Evolutionary conservation across 2,329 filamentous ascomycete genomes (phyloP), one percentile per base, ranked within the genome.

Genomic region (Trematosphaeria pertusa): DNA sequence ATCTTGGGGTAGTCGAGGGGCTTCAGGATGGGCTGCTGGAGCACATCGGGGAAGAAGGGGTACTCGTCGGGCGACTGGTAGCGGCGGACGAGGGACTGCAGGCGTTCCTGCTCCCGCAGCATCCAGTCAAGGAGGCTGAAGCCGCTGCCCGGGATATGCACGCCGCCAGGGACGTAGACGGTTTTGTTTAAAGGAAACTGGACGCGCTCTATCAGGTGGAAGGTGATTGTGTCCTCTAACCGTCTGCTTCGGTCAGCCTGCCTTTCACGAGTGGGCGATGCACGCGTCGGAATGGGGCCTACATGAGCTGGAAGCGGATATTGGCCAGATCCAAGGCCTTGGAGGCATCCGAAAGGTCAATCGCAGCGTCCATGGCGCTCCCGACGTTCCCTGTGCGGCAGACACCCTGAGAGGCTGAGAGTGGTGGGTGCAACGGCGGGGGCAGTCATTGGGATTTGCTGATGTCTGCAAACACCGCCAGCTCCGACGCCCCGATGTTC

Each of bases 51-150:
- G 77, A 97, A 99, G 84, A 97, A 99, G 17, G 94, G 90, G 73
- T 96, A 93, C 76, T 99, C 94, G 79, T 99, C 94, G 30, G 94
- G 94, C 0, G 91, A 91, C 72, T 99, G 87, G 79, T 91, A 99
- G 69, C 94, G 91, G 59, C 94, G 91, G 59, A 99, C 92, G 41
- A 91, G 84, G 11, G 92, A 96, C 71, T 99, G 93, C 5, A 97
- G 78, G 53, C 85, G 87, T 75, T 99, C 94, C 69, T 96, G 90
- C 72, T 96, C 89, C 59, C 81, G 82, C 20, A 97, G 85, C 69
- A 96, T 88, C 88, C 93, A 99, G 79, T 97, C 94, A 71, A 96
- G 85, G 70, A 99, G 89, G 71, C 87, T 91, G 45, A 94, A 82
- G 41, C 83, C 70, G 70, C 79, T 83, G 67, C 85, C 77, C 14